These are phyloP conservation scores for Candida cerambycidarum DNA, from an alignment of 805 yeast species.

Conservation along the genomic window DNA sequence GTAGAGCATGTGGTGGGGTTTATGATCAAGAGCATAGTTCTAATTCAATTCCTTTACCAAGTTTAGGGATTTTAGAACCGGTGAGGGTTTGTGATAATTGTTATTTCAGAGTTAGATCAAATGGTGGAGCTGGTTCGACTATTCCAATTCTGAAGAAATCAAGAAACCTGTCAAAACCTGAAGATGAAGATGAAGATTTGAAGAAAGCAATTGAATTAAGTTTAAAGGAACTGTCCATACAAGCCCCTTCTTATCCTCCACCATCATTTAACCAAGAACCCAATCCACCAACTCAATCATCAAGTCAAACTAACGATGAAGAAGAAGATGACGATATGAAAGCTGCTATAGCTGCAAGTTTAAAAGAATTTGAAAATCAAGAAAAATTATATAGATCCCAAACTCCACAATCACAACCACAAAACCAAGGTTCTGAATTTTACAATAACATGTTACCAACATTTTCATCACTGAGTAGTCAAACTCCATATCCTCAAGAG, in stretches of 20 bases:
- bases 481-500: neutral
- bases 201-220: constrained; percentile 78
- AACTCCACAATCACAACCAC: constrained; percentile 9
- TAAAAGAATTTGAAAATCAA: constrained; percentile 61
- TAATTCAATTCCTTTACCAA: constrained; percentile 67
- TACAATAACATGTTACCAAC: constrained; percentile 29
- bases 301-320: constrained; percentile 19
- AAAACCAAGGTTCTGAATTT: constrained; percentile 21
- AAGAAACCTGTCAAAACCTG: neutral
- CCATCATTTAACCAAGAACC: constrained; percentile 14
- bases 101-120: constrained; percentile 25
- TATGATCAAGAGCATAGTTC: constrained; percentile 85
- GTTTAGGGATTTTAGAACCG: constrained; percentile 81
- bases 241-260: constrained; percentile 15
- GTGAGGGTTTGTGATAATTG: constrained; percentile 96
- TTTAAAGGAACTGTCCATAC: constrained; percentile 49
- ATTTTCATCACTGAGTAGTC: constrained; percentile 6
- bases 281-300: constrained; percentile 18
- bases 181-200: constrained; percentile 73
- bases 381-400: constrained; percentile 16
- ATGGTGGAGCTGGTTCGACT: neutral
- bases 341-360: constrained; percentile 92
- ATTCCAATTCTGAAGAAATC: neutral
- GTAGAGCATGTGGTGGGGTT: constrained; percentile 96
- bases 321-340: constrained; percentile 82